Percentiles rank a stretch among this genome's conserved stretches.
phyloP scores from a whole-genome alignment of 768 basidiomycete species.

The Cystofilobasidium capitatum region DNA sequence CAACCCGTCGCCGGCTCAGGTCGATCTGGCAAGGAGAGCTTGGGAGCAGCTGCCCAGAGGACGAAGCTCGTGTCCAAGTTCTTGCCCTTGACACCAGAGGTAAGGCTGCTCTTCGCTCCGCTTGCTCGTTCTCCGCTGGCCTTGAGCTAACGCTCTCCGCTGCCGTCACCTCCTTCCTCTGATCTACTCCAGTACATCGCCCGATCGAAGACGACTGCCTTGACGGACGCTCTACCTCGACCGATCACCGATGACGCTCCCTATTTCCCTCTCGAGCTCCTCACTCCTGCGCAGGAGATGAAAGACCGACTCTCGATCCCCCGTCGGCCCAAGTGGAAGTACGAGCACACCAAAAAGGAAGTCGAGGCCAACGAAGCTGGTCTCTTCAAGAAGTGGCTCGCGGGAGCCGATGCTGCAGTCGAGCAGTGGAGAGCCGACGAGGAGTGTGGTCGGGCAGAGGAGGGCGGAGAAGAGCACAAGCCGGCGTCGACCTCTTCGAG shows the following conservation, averaged over 20 bases:
- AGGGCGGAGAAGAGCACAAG: not conserved
- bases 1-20: not conserved
- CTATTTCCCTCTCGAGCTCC: slow-evolving; percentile 30
- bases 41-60: slow-evolving; percentile 18
- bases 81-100: slow-evolving; percentile 30
- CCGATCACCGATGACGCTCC: slow-evolving; percentile 31
- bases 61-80: slow-evolving; percentile 33
- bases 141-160: not conserved
- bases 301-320: slow-evolving; percentile 46
- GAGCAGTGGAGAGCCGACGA: slow-evolving; percentile 12
- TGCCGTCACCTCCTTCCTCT: not conserved
- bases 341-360: slow-evolving; percentile 75
- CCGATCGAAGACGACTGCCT: slow-evolving; percentile 33
- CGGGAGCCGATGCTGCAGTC: slow-evolving; percentile 39
- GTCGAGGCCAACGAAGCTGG: slow-evolving; percentile 86
- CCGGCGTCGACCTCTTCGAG: not conserved
- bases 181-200: slow-evolving; percentile 30
- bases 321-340: slow-evolving; percentile 73
- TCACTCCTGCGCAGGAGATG: slow-evolving; percentile 28
- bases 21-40: slow-evolving; percentile 25
- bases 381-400: slow-evolving; percentile 67
- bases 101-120: not conserved
- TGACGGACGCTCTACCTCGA: slow-evolving; percentile 31
- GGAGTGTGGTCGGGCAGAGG: not conserved
- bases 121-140: not conserved